Percentiles rank a stretch among this genome's conserved stretches.
Evolutionary conservation across 306 rosid genomes (phyloP).

Genomic region (Dryas drummondii): DNA sequence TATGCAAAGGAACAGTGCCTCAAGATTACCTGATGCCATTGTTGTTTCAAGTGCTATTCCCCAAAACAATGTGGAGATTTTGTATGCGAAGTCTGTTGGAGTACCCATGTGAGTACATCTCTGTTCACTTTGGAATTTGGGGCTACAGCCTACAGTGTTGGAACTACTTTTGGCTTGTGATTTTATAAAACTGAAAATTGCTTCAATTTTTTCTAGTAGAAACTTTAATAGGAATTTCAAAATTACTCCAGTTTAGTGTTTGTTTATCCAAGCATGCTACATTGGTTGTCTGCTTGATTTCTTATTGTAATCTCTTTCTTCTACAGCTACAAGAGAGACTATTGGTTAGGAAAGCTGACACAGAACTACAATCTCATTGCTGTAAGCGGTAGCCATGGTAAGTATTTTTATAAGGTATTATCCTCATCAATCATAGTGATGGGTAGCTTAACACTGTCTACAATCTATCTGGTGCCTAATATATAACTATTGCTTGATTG

Average conservation of each 20-base stretch:
- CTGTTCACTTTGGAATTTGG: not conserved
- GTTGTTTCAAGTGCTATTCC: slow-evolving; percentile 37
- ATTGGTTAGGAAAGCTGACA: slow-evolving; percentile 33
- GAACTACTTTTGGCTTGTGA: not conserved
- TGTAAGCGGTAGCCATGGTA: slow-evolving; percentile 39
- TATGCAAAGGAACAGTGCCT: not conserved
- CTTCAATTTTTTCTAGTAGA: no score
- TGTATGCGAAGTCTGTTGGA: slow-evolving; percentile 27
- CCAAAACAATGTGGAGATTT: slow-evolving; percentile 28
- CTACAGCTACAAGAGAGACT: slow-evolving; percentile 26
- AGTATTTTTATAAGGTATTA: not conserved
- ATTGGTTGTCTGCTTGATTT: not conserved
- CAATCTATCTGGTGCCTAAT: not conserved
- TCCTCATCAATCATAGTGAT: not conserved
- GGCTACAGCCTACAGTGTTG: not conserved
- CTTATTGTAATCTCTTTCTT: not conserved
- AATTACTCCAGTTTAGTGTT: not conserved
- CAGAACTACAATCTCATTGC: slow-evolving; percentile 29
- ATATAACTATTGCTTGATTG: not conserved
- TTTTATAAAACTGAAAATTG: not conserved
- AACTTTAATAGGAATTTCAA: no score
- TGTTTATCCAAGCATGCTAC: not conserved
- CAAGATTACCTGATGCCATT: slow-evolving; percentile 21
- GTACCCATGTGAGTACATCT: slow-evolving; percentile 29
- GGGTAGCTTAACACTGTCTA: not conserved